Conservation (phyloP, 2,329 filamentous ascomycete species). For the Calcarisporium arbuscula region DNA sequence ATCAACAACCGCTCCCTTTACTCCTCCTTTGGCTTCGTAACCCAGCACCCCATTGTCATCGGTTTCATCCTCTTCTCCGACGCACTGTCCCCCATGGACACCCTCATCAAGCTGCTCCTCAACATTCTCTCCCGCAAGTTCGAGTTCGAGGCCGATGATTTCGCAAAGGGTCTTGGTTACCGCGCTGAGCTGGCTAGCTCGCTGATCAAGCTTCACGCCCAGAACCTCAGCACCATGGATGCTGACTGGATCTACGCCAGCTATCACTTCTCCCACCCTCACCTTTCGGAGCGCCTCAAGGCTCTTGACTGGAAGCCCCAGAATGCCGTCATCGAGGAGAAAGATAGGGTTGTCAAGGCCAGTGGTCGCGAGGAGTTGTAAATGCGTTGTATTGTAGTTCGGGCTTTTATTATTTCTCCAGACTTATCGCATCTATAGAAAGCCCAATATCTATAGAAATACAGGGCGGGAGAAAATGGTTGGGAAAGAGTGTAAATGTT, state of each 20-base stretch:
- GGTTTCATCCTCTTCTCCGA: conserved; percentile 97
- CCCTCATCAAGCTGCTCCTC: conserved; percentile 91
- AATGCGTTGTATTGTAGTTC: no score
- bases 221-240: conserved; percentile 98
- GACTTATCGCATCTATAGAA: no score
- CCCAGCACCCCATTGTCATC: conserved; percentile 83
- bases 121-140: conserved; percentile 91
- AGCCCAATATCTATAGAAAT: no score
- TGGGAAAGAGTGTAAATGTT: no score
- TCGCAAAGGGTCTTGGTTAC: conserved; percentile 81
- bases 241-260: conserved; percentile 97
- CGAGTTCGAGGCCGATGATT: conserved; percentile 93
- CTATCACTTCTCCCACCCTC: conserved; percentile 98
- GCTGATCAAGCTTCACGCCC: conserved; percentile 94
- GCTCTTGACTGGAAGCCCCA: conserved; percentile 80
- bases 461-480: no score
- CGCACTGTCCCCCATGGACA: conserved; percentile 89
- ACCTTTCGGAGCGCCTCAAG: conserved; percentile 85
- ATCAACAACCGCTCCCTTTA: conserved; percentile 93
- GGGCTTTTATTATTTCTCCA: no score
- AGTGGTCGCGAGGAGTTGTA: conserved; percentile 70
- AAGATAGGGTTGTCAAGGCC: conserved; percentile 55
- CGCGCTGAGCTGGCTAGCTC: conserved; percentile 75
- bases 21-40: conserved; percentile 80
- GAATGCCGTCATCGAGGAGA: conserved; percentile 36